Evolutionary conservation across 2,329 filamentous ascomycete genomes (phyloP), one percentile per base, ranked within the genome.

Genomic region (Apiospora phragmitis): DNA sequence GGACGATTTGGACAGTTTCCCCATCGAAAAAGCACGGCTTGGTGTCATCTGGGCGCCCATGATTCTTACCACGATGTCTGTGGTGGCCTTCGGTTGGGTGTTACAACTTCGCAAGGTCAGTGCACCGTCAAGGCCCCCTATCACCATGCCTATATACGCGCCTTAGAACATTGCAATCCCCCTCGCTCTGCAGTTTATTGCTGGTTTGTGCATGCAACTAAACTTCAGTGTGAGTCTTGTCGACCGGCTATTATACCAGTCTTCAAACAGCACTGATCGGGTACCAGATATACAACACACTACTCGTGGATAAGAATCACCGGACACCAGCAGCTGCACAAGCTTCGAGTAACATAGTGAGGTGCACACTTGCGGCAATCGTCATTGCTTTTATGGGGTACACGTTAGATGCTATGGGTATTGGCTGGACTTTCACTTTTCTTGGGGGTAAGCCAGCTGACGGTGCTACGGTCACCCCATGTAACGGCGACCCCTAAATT

Each of bases 171-270:
- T 76, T 47, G 70, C 73, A 26, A 45, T 74, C 45, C 71, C 71
- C 21, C 73, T 76, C 38, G 66, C 67, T 18, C 66, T 76, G 43
- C 73, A 77, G 41, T 78, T 78, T 43, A 51, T 77, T 24, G 35
- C 71, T 14, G 73, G 73, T 16, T 59, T 76, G 6, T 70, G 65
- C 41, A 72, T 76, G 73, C 74, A 76, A 41, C 71, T 75, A 18
- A 71, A 75, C 26, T 76, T 75, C 35, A 70, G 69, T 62, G 69
- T 69, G n/a, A 70, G 66, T 43, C 11, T 9, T 4, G 11, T 9
- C 35, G 12, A 2, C 12, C 1, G 45, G 12, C 21, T 32, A 21
- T 21, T 1, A n/a, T 1, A 38, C 3, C 21, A n/a, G 14, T 4
- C 21, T 9, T n/a, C 18, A n/a, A n/a, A n/a, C 12, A n/a, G 5